phyloP scores from a whole-genome alignment of 495 filamentous ascomycete genomes.

The Thozetella sp. region DNA sequence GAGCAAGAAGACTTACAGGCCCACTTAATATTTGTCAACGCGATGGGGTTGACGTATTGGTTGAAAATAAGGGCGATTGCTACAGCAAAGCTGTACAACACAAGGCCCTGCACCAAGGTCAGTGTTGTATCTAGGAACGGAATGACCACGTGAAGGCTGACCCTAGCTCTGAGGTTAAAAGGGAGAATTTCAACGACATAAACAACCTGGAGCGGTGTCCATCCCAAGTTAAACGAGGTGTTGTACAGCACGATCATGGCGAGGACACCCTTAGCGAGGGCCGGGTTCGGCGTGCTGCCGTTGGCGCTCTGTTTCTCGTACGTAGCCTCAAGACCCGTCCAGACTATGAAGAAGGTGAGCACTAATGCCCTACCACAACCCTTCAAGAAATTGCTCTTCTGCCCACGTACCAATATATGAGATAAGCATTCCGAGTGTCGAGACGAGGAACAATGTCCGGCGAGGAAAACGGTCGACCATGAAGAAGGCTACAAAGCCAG shows the following conservation, averaged over 20 bases:
- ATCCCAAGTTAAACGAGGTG: slow-evolving; percentile 54
- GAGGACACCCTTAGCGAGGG: slow-evolving; percentile 32
- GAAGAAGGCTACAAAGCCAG: slow-evolving; percentile 37
- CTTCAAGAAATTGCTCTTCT: no score
- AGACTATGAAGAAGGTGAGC: slow-evolving; percentile 14
- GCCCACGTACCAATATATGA: slow-evolving; percentile 30
- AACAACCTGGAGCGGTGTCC: slow-evolving; percentile 41
- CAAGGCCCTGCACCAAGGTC: slow-evolving; percentile 23
- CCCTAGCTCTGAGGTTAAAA: slow-evolving; percentile 41
- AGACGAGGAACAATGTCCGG: background rate
- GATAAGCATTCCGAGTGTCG: background rate
- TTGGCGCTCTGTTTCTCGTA: slow-evolving; percentile 23
- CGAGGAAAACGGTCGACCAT: background rate
- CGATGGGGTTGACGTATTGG: slow-evolving; percentile 52
- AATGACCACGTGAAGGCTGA: background rate
- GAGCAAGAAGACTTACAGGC: slow-evolving; percentile 26
- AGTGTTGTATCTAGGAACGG: background rate
- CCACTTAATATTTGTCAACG: slow-evolving; percentile 37
- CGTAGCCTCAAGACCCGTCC: slow-evolving; percentile 52
- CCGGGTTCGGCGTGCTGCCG: slow-evolving; percentile 8
- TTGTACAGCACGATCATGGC: slow-evolving; percentile 55
- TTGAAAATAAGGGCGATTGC: slow-evolving; percentile 48
- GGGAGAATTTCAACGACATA: slow-evolving; percentile 43
- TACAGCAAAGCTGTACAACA: slow-evolving; percentile 44
- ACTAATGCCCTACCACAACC: background rate